Percentiles rank a stretch among this genome's conserved stretches.
phyloP scores from a whole-genome alignment of 169 alveolate genomes.

The Plasmodium vivax region DNA sequence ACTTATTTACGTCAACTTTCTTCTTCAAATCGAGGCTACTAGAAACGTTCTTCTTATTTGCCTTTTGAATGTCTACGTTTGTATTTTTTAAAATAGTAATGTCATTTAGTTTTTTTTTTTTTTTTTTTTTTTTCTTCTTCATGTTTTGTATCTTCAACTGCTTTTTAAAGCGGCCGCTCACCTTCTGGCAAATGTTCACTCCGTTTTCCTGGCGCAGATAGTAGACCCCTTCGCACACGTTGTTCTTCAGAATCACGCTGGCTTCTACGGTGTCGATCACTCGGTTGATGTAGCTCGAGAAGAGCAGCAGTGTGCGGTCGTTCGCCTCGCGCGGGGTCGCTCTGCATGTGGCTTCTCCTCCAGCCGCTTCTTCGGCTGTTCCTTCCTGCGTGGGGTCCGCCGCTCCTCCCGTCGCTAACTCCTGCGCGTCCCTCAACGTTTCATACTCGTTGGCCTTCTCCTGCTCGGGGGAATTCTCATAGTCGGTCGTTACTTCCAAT shows the following conservation, averaged over 20 bases:
- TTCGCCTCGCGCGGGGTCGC: not conserved
- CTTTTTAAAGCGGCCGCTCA: slow-evolving; percentile 11
- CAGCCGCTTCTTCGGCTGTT: not conserved
- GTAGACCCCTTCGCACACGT: slow-evolving; percentile 63
- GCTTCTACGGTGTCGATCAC: slow-evolving; percentile 33
- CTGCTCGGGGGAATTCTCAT: not conserved
- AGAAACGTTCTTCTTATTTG: not conserved
- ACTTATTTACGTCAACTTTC: slow-evolving; percentile 37
- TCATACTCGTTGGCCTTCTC: not conserved
- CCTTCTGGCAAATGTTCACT: slow-evolving; percentile 42
- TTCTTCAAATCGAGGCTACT: slow-evolving; percentile 11
- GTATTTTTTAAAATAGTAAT: slow-evolving; percentile 21
- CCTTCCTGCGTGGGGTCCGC: not conserved
- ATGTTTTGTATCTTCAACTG: slow-evolving; percentile 1
- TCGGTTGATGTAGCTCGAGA: not conserved
- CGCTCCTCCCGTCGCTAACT: not conserved
- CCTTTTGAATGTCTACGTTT: slow-evolving; percentile 1
- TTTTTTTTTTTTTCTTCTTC: slow-evolving; percentile 15
- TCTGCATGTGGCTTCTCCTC: not conserved
- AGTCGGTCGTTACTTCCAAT: not conserved
- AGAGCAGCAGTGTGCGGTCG: not conserved
- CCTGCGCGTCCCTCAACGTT: not conserved
- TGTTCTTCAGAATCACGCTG: slow-evolving; percentile 18
- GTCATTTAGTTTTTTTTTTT: slow-evolving; percentile 5
- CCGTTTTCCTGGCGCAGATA: slow-evolving; percentile 21